Base-by-base conservation (phyloP, 2,329 filamentous ascomycete genomes). In the Fusarium siculi region DNA sequence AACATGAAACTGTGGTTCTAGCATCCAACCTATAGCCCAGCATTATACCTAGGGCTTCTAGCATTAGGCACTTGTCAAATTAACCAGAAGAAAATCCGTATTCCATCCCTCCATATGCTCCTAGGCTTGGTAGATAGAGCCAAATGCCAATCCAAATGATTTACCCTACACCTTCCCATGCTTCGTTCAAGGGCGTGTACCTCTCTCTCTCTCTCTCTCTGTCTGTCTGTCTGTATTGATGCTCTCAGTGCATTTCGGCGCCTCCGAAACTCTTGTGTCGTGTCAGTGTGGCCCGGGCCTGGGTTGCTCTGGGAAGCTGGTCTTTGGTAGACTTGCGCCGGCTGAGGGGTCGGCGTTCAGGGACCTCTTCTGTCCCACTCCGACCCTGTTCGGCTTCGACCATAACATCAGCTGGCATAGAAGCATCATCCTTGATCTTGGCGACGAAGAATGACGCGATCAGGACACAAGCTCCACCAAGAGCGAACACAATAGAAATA, bases 401-500 rank as follows among this genome's bases (percentile, higher is more conserved):
- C 46, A 85, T 73, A n/a, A 78, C 80, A 59, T 85, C 84, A 4
- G 78, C 79, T 5, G 83, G 80, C 14, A 79, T 68, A 6, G 80
- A 79, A 21, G 82, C 77, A 49, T 92, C 90, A 76, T 95, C 93
- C 43, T 87, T 85, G 40, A 96, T 90, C 65, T 87, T 86, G 56
- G 87, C 85, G 16, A 94, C 92, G 79, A 96, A 88, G 75, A 88
- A 93, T 9, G 93, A 94, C 10, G 96, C 93, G 7, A 92, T 84
- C 53, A 98, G 81, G 4, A 95, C 93, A 70, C 93, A 93, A 47
- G 93, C 82, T 5, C 95, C 96, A 4, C 95, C 95, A 62, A 97
- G 91, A 25, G 95, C 90, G 76, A 98, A 84, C 46, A 97, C 94
- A 85, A 96, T 94, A 21, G 92, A 91, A 55, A 98, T 93, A 80